Percentiles rank a stretch among this genome's conserved stretches.
phyloP scores from a whole-genome alignment of 2,329 filamentous ascomycete genomes.

The Thelonectria olida region DNA sequence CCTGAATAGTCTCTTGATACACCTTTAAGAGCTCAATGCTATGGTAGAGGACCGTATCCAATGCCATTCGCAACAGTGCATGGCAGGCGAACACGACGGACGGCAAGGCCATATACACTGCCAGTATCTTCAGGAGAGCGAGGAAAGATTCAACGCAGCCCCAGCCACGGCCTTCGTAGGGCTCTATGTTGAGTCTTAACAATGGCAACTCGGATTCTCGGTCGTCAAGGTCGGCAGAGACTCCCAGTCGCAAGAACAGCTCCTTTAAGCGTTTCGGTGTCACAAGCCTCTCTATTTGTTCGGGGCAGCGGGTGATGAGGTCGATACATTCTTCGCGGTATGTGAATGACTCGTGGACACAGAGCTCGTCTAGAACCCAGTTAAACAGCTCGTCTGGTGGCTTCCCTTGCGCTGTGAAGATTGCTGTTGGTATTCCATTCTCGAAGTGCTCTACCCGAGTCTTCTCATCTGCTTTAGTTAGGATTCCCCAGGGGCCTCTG shows the following conservation, averaged over 20 bases:
- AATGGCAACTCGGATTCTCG: constrained; percentile 31
- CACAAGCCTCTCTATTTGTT: constrained; percentile 56
- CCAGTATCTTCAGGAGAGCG: constrained; percentile 50
- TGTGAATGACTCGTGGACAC: constrained; percentile 62
- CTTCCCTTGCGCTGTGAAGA: constrained; percentile 44
- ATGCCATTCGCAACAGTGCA: constrained; percentile 63
- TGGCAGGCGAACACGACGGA: constrained; percentile 53
- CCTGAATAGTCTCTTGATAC: constrained; percentile 54
- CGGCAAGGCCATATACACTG: constrained; percentile 46
- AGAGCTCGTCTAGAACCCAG: constrained; percentile 72
- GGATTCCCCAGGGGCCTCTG: constrained; percentile 56
- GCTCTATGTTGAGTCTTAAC: constrained; percentile 36
- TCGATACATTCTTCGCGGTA: constrained; percentile 69
- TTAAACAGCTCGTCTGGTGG: constrained; percentile 72
- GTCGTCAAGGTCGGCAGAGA: constrained; percentile 55
- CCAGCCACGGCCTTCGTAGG: constrained; percentile 56
- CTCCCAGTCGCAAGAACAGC: constrained; percentile 69
- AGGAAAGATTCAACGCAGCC: constrained; percentile 55
- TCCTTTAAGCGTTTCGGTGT: constrained; percentile 55
- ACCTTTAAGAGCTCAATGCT: constrained; percentile 51
- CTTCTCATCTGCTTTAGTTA: constrained; percentile 53
- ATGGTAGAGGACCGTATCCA: constrained; percentile 60
- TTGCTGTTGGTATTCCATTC: constrained; percentile 68
- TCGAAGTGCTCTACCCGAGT: constrained; percentile 67
- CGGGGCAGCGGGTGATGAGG: constrained; percentile 56